Conservation (phyloP, 345 rosid genomes). For the Abelmoschus esculentus region DNA sequence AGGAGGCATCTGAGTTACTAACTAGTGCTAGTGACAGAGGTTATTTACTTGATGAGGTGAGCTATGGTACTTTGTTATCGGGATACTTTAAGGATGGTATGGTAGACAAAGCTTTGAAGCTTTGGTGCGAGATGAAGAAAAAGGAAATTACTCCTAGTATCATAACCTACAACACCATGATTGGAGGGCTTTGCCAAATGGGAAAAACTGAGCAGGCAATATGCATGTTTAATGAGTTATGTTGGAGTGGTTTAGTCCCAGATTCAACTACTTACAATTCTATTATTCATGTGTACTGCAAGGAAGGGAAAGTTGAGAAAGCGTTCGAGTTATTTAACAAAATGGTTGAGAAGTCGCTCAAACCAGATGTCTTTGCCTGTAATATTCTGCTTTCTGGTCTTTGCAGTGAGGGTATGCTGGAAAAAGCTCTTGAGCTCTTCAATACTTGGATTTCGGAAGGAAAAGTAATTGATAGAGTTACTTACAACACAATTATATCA, state of each 20-base stretch:
- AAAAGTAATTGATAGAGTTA: constrained; percentile 45
- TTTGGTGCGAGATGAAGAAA: constrained; percentile 84
- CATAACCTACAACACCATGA: constrained; percentile 56
- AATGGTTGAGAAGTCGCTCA: constrained; percentile 60
- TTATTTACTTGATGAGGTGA: constrained; percentile 67
- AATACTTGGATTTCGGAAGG: constrained; percentile 51
- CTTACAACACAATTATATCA: constrained; percentile 76
- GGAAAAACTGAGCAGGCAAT: constrained; percentile 65
- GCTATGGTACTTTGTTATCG: constrained; percentile 62
- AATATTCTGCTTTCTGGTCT: constrained; percentile 76
- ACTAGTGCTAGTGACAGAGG: constrained; percentile 50
- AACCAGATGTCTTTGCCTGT: constrained; percentile 53
- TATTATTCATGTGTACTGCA: constrained; percentile 64
- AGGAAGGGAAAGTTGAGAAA: constrained; percentile 59
- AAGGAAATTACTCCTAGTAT: constrained; percentile 55
- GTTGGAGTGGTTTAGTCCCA: constrained; percentile 48
- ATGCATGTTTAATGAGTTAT: constrained; percentile 60
- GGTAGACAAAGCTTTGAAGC: constrained; percentile 39
- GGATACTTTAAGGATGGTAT: constrained; percentile 59
- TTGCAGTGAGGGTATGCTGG: constrained; percentile 65
- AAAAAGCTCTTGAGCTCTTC: constrained; percentile 78
- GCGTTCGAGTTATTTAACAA: constrained; percentile 76
- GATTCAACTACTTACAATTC: constrained; percentile 62
- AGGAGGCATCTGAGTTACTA: constrained; percentile 50
- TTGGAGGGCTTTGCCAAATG: constrained; percentile 56